A percentile compares a stretch with the other conserved stretches of the same genome.
These are phyloP conservation scores for Pestalotiopsis sp. DNA, from an alignment of 2,329 filamentous ascomycete species.

Conservation along the genomic window DNA sequence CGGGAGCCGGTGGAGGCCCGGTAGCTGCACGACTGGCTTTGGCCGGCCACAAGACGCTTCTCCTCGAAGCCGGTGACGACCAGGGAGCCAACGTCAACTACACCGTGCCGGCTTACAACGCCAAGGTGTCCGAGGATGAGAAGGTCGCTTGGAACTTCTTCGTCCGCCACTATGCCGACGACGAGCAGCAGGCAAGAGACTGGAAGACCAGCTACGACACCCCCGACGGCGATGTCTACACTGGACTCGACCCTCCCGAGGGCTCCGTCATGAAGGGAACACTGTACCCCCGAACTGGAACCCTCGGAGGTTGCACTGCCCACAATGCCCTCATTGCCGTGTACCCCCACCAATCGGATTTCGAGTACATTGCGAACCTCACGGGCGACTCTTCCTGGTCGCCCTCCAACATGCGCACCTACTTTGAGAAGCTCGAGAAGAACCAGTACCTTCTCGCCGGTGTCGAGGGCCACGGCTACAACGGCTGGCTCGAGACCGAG, in stretches of 20 bases:
- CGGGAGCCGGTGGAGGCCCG: conserved; percentile 61
- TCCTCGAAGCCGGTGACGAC: conserved; percentile 62
- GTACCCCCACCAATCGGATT: conserved; percentile 55
- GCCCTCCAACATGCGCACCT: conserved; percentile 57
- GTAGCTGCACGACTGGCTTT: conserved; percentile 59
- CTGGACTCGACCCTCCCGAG: conserved; percentile 51
- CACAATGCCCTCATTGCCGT: conserved; percentile 58
- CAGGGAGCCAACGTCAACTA: conserved; percentile 49
- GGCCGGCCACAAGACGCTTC: conserved; percentile 58
- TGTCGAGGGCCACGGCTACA: conserved; percentile 59
- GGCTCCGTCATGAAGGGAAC: conserved; percentile 52
- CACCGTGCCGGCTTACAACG: conserved; percentile 54
- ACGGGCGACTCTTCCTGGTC: conserved; percentile 60
- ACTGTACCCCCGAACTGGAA: conserved; percentile 57
- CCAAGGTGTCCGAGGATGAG: conserved; percentile 53
- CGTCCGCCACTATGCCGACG: conserved; percentile 59
- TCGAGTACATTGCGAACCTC: conserved; percentile 49
- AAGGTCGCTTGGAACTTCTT: conserved; percentile 64
- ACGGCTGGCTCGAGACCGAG: conserved; percentile 58
- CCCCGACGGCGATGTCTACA: conserved; percentile 48
- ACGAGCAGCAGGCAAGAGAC: conserved; percentile 52
- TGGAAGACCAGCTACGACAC: conserved; percentile 59
- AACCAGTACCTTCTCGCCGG: conserved; percentile 56
- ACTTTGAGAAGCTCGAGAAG: conserved; percentile 55
- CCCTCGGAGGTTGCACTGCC: conserved; percentile 57